Conservation (phyloP, 441 rosid species). For the Eutrema salsugineum region DNA sequence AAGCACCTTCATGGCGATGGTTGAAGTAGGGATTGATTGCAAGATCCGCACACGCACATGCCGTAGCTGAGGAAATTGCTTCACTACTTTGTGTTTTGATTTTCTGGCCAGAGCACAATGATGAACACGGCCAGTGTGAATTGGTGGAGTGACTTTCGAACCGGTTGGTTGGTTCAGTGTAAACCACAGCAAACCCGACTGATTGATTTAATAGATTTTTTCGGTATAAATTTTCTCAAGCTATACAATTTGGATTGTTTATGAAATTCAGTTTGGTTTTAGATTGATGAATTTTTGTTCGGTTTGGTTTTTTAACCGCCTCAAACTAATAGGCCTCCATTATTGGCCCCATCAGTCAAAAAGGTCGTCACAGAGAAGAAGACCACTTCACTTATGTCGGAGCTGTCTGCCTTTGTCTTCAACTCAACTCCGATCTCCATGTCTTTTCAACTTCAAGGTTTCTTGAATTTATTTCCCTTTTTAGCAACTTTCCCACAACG, state of each 20-base stretch:
- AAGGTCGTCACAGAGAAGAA: slow-evolving; percentile 9
- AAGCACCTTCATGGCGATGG: slow-evolving; percentile 18
- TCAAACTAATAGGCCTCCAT: background rate
- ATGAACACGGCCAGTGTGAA: background rate
- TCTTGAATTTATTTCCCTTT: background rate
- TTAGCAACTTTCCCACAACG: background rate
- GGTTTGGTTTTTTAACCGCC: background rate
- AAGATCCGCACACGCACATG: slow-evolving; percentile 17
- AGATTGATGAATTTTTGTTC: background rate
- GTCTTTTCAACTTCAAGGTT: background rate
- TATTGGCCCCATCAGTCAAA: background rate
- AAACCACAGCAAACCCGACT: background rate
- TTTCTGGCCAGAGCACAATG: background rate
- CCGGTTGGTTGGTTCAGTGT: slow-evolving; percentile 3
- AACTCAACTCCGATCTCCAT: slow-evolving; percentile 1
- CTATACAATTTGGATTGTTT: too few relatives aligned
- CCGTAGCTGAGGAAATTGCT: slow-evolving; percentile 5
- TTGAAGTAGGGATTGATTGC: slow-evolving; percentile 14
- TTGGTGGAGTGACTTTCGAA: slow-evolving; percentile 12
- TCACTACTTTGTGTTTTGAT: slow-evolving; percentile 7
- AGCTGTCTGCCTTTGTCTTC: background rate
- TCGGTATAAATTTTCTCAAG: too few relatives aligned
- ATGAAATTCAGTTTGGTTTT: too few relatives aligned
- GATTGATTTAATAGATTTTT: background rate
- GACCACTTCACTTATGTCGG: slow-evolving; percentile 17